phyloP scores from a whole-genome alignment of 2,329 filamentous ascomycete genomes.

The Paecilomyces dactylethromorphus region DNA sequence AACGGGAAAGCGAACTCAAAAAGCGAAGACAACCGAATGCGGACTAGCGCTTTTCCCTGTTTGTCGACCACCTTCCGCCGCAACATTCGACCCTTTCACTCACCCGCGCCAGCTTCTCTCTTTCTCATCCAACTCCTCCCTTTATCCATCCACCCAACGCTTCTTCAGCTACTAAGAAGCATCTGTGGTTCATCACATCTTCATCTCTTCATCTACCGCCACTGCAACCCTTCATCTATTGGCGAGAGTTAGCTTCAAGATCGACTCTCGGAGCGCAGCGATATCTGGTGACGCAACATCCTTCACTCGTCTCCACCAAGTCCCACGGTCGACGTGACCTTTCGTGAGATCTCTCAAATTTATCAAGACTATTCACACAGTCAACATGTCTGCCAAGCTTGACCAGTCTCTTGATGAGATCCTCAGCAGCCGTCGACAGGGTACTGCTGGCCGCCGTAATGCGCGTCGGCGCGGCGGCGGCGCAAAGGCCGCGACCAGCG shows the following conservation, averaged over 20 bases:
- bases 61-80: not conserved
- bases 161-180: slow-evolving; percentile 2
- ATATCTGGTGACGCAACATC: slow-evolving; percentile 3
- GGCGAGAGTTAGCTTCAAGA: not conserved
- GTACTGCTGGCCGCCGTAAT: slow-evolving; percentile 34
- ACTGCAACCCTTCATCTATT: not conserved
- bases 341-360: not conserved
- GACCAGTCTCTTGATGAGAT: slow-evolving; percentile 98
- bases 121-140: not conserved
- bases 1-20: not conserved
- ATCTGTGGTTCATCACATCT: not conserved
- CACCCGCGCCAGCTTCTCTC: not conserved
- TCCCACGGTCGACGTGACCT: slow-evolving; percentile 5
- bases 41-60: not conserved
- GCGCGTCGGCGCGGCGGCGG: slow-evolving; percentile 38
- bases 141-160: slow-evolving; percentile 7
- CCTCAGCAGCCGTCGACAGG: slow-evolving; percentile 65
- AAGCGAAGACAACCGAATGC: not conserved
- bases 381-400: slow-evolving; percentile 84
- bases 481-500: slow-evolving; percentile 37
- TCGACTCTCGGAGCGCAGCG: not conserved
- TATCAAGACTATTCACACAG: slow-evolving; percentile 3
- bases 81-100: not conserved
- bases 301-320: slow-evolving; percentile 6
- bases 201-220: not conserved